phyloP scores from a whole-genome alignment of 1,139 yeast genomes.

The Oligophagozyma castellii region DNA sequence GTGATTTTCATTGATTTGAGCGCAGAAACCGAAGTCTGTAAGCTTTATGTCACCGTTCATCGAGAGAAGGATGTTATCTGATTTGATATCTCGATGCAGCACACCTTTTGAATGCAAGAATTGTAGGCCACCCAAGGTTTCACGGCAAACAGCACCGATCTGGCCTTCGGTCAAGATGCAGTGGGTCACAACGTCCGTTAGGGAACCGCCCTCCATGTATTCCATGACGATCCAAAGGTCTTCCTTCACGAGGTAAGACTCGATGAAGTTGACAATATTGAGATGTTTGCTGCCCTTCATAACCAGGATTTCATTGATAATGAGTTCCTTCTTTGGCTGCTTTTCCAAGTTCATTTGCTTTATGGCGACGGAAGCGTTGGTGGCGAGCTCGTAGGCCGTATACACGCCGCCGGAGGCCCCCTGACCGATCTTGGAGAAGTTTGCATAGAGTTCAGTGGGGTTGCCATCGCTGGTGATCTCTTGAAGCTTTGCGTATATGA shows the following conservation, averaged over 20 bases:
- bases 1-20: conserved; percentile 79
- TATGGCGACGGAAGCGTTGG: conserved; percentile 63
- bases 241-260: conserved; percentile 56
- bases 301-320: conserved; percentile 79
- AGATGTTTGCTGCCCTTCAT: conserved; percentile 81
- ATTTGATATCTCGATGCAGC: conserved; percentile 90
- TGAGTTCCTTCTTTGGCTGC: conserved; percentile 88
- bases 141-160: conserved; percentile 91
- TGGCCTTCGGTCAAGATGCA: conserved; percentile 94
- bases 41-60: conserved; percentile 80
- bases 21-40: conserved; percentile 77
- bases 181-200: conserved; percentile 91
- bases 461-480: conserved; percentile 76
- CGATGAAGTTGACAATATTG: conserved; percentile 84
- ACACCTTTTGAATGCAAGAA: conserved; percentile 90
- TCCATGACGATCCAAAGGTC: conserved; percentile 99
- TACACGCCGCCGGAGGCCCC: conserved; percentile 97
- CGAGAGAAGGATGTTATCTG: conserved; percentile 78
- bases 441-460: conserved; percentile 55
- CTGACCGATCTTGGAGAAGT: conserved; percentile 76
- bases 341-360: conserved; percentile 84
- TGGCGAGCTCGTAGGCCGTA: conserved; percentile 61
- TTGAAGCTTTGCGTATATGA: conserved; percentile 53
- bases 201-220: conserved; percentile 94
- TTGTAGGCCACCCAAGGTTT: conserved; percentile 71